Percentiles rank a stretch among this genome's conserved stretches.
phyloP scores from a whole-genome alignment of 192 early-diverging fungal species.

The Coemansia sp. region DNA sequence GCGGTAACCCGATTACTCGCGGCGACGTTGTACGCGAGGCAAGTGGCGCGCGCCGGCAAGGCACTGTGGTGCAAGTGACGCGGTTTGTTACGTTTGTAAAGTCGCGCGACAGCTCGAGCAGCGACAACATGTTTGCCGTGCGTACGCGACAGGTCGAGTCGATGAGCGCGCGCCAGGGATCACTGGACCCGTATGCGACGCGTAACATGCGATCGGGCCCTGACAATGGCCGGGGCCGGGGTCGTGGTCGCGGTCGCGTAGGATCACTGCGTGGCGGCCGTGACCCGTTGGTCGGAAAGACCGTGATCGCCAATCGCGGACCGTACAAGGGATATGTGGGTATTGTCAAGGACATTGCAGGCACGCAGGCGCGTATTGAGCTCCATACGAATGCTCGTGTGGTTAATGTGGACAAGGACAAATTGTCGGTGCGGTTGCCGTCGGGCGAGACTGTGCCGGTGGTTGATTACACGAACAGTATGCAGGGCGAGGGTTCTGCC shows the following conservation, averaged over 20 bases:
- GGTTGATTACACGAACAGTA: slow-evolving; percentile 23
- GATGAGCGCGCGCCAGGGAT: slow-evolving; percentile 23
- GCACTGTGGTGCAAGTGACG: slow-evolving; percentile 79
- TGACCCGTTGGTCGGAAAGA: slow-evolving; percentile 64
- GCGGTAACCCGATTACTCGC: slow-evolving; percentile 52
- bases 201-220: slow-evolving; percentile 26
- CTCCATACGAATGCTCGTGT: slow-evolving; percentile 85
- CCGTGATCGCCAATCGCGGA: slow-evolving; percentile 80
- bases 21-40: slow-evolving; percentile 78
- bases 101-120: slow-evolving; percentile 69
- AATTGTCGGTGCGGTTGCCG: slow-evolving; percentile 66
- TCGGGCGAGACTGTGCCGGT: slow-evolving; percentile 58
- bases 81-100: slow-evolving; percentile 79
- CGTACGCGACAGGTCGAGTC: slow-evolving; percentile 65
- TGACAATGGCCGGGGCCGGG: slow-evolving; percentile 26
- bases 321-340: slow-evolving; percentile 98
- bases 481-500: background rate
- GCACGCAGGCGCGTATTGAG: slow-evolving; percentile 77
- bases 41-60: slow-evolving; percentile 63
- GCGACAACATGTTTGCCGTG: slow-evolving; percentile 75
- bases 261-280: slow-evolving; percentile 49
- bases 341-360: slow-evolving; percentile 85
- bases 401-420: slow-evolving; percentile 76
- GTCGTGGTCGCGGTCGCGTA: slow-evolving; percentile 28
- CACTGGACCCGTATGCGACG: slow-evolving; percentile 46